phyloP scores from a whole-genome alignment of 306 rosid species.

The Acacia confusa region DNA sequence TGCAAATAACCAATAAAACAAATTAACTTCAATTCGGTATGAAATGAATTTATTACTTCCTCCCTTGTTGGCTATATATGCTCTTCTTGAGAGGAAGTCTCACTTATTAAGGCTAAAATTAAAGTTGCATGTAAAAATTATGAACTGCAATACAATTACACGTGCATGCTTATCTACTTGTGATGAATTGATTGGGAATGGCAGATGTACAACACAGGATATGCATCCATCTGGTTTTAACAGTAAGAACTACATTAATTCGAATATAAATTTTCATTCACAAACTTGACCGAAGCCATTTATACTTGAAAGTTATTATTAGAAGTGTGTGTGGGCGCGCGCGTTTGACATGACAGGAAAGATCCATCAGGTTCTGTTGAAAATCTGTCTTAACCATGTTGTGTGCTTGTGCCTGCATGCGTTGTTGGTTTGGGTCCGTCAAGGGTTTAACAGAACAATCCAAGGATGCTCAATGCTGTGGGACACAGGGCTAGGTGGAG shows the following conservation, averaged over 20 bases:
- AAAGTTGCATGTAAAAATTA: not conserved
- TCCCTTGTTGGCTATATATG: too few species aligned
- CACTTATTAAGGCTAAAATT: too few species aligned
- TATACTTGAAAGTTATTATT: not conserved
- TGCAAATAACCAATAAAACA: too few species aligned
- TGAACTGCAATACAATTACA: too few species aligned
- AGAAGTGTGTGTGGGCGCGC: not conserved
- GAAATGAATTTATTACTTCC: too few species aligned
- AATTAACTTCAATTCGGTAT: too few species aligned
- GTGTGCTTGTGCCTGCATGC: not conserved
- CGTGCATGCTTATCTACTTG: too few species aligned
- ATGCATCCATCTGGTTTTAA: not conserved
- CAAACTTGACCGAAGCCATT: not conserved
- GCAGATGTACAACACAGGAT: too few species aligned
- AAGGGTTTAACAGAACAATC: constrained; percentile 37
- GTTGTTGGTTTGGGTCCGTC: constrained; percentile 6
- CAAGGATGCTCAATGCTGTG: constrained; percentile 49
- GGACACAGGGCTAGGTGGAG: constrained; percentile 53
- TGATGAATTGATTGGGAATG: too few species aligned
- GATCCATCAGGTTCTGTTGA: not conserved
- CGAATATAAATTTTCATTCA: not conserved
- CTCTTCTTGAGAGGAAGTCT: too few species aligned
- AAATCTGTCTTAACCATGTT: not conserved
- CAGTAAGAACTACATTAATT: not conserved
- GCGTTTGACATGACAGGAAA: not conserved